Evolutionary conservation across 2,329 filamentous ascomycete species (phyloP).

Genomic region (Hypoxylon sp.): DNA sequence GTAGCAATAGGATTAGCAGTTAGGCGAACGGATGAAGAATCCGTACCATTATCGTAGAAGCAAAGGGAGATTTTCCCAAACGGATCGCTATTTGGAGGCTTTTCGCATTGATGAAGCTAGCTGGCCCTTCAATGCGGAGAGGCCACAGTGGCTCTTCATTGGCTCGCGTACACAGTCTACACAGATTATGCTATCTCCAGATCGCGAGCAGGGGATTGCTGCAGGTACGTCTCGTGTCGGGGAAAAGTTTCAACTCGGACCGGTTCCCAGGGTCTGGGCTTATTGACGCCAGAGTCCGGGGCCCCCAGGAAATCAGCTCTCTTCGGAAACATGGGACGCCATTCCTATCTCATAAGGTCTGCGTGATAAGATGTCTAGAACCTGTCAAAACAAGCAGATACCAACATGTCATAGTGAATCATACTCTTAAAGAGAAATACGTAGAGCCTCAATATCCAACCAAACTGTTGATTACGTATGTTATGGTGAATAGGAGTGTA

Average conservation of each 20-base stretch:
- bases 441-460: not conserved
- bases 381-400: not conserved
- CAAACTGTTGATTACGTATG: not conserved
- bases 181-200: slow-evolving; percentile 38
- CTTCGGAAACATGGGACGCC: slow-evolving; percentile 42
- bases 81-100: slow-evolving; percentile 21
- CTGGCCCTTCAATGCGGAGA: slow-evolving; percentile 39
- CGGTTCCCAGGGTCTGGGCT: slow-evolving; percentile 41
- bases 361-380: slow-evolving; percentile 18
- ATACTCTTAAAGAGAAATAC: not conserved
- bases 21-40: slow-evolving; percentile 27
- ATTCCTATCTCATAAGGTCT: slow-evolving; percentile 34
- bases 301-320: slow-evolving; percentile 33
- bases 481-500: slow-evolving; percentile 1
- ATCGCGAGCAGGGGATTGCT: slow-evolving; percentile 49
- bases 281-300: slow-evolving; percentile 39
- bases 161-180: slow-evolving; percentile 33
- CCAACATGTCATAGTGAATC: not conserved
- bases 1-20: slow-evolving; percentile 13
- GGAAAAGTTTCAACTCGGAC: slow-evolving; percentile 48
- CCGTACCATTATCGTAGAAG: slow-evolving; percentile 32
- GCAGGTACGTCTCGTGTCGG: slow-evolving; percentile 52
- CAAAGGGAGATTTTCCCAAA: slow-evolving; percentile 25
- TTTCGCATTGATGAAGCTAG: slow-evolving; percentile 39
- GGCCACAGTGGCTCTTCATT: slow-evolving; percentile 28